Conservation (phyloP, 148 eudicot genomes). For the Dysphania ambrosioides region DNA sequence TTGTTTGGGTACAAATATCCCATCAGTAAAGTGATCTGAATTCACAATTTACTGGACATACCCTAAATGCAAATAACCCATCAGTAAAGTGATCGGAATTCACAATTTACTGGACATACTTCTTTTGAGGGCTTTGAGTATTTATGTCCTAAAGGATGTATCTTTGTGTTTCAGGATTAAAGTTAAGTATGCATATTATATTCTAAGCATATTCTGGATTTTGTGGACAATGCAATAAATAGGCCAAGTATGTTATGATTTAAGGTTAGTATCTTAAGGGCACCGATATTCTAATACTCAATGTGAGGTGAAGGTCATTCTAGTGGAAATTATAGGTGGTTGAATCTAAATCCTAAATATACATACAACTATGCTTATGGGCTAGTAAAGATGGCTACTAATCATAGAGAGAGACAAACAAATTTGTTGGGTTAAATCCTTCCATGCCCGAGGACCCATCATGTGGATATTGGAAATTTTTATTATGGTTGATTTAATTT, state of each 20-base stretch:
- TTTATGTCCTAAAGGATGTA: not conserved
- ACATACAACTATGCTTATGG: not conserved
- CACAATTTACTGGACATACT: not conserved
- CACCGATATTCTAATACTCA: not conserved
- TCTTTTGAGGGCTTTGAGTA: not conserved
- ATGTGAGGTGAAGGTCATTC: not conserved
- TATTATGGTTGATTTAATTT: not conserved
- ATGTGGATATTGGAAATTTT: not conserved
- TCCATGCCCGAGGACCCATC: not conserved
- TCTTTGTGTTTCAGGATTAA: not conserved
- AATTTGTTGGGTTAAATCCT: not conserved
- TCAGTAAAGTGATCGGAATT: not conserved
- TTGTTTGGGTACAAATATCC: not conserved
- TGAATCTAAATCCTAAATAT: not conserved
- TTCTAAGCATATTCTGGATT: not conserved
- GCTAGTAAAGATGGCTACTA: not conserved
- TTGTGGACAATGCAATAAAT: not conserved
- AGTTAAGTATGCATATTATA: not conserved
- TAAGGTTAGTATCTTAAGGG: not conserved
- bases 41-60: too few relatives aligned
- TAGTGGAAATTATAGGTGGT: not conserved
- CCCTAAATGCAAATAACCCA: too few relatives aligned
- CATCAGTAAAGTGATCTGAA: too few relatives aligned
- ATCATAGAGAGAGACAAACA: too few relatives aligned
- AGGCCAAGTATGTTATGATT: not conserved